phyloP scores from a whole-genome alignment of 768 basidiomycete species.

The Tricholomella constricta region DNA sequence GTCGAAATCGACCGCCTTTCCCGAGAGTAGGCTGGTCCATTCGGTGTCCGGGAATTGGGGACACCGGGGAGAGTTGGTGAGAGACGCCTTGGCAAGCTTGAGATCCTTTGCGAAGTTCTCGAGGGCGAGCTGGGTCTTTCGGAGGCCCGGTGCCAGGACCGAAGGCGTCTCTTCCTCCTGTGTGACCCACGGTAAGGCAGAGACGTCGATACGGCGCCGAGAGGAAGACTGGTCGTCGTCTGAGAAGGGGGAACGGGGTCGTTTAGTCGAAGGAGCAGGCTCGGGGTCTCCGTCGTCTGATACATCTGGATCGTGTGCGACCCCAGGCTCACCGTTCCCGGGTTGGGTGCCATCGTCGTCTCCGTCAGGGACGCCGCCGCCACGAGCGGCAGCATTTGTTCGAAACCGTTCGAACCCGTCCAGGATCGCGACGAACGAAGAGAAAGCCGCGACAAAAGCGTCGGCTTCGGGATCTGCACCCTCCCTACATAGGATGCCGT shows the following conservation, averaged over 20 bases:
- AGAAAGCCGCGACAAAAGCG: constrained; percentile 1
- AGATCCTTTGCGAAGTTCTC: constrained; percentile 11
- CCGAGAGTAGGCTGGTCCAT: constrained; percentile 26
- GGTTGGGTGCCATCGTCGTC: not conserved
- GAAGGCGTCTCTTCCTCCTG: not conserved
- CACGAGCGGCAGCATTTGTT: not conserved
- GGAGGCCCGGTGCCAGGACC: constrained; percentile 9
- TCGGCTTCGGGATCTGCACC: not conserved
- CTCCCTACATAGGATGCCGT: not conserved
- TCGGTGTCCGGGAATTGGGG: constrained; percentile 25
- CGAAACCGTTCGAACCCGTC: not conserved
- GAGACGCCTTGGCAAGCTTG: constrained; percentile 15
- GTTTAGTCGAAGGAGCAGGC: constrained; percentile 4
- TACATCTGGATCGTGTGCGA: not conserved
- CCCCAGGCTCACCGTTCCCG: not conserved
- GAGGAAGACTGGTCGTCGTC: not conserved
- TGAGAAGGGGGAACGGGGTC: not conserved
- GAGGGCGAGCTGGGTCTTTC: constrained; percentile 12
- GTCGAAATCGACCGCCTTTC: constrained; percentile 27
- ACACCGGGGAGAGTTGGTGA: constrained; percentile 7
- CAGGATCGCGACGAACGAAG: not conserved
- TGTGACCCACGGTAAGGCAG: not conserved
- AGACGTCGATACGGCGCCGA: not conserved
- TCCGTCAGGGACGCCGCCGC: not conserved
- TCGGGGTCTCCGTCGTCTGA: not conserved